Evolutionary conservation across 1,284 basidiomycete species (phyloP), one percentile per base, ranked within the genome.

Genomic region (Pyrrhoderma lamaoense): DNA sequence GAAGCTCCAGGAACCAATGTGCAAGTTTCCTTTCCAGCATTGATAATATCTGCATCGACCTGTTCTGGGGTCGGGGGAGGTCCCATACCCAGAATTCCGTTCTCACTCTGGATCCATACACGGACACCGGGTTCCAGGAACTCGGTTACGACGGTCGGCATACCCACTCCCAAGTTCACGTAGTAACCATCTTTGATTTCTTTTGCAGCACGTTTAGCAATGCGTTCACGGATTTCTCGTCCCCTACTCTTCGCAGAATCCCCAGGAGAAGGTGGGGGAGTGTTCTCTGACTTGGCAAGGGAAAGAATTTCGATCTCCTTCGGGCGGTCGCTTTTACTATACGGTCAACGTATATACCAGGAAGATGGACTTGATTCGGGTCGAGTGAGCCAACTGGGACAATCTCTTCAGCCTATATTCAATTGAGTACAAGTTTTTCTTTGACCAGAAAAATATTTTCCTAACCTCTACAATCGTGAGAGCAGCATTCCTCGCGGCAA

Each of bases 1-100:
- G 92, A 85, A 16, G 93, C 92, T 45, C 95, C 94, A 40, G 94
- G 93, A 19, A 96, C 73, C 5, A 97, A 75, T 3, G 93, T 95
- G 52, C 92, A 82, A 3, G 94, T 96, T 70, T 98, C 93, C 67
- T 98, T 98, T 37, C 94, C 94, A 43, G 94, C 95, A 63, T 95
- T 95, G 63, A 95, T 90, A 57, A 94, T 78, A 63, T 95, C 92
- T 44, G 89, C 80, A 66, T 96, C 93, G n/a, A 95, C 76, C 65
- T 94, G 75, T 36, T 87, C 79, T 67, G 82, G 74, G 8, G 88
- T 89, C 14, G 93, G 93, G 66, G 93, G 95, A 39, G 93, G 92
- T 1, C 93, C 93, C 90, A 96, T 93, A 44, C 92, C 93, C 57
- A 97, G 74, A 56, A 96, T 88, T 53, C 93, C 93, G 62, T 97